Base-by-base conservation (phyloP, 2,329 filamentous ascomycete species). In the Xylaria sp. region DNA sequence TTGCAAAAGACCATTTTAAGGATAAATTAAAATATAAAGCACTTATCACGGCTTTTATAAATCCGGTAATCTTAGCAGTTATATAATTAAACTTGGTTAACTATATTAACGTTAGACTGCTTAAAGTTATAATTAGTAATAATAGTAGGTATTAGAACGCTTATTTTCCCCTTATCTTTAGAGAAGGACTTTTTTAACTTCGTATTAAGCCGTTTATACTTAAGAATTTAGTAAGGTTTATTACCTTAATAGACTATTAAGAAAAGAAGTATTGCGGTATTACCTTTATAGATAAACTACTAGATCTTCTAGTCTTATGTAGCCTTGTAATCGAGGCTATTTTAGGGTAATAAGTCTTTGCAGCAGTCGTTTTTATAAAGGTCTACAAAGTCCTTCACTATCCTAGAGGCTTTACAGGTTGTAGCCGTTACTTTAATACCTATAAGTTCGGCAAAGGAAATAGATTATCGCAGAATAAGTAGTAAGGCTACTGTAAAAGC, bases 271-370 rank as follows among this genome's bases (percentile, higher is more conserved):
- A 50, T 35, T 21, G 2, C 3, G 37, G 37, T 21, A 28, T 50
- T 50, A 25, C 17, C 28, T 50, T 50, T 50, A 50, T 50, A 50
- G 19, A 50, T 17, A n/a, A 50, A 50, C 21, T 50, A n/a, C 9
- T 50, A 37, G 33, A 50, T 50, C 21, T 17, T 47, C n/a, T 14
- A 23, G 14, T 46, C 28, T 25, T 25, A n/a, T n/a, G 23, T 47
- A 45, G 17, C 19, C 33, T n/a, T 47, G 33, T 2, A n/a, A 17
- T 31, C 15, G 15, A 47, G 15, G 4, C 5, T 12, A n/a, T 23
- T 46, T 46, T 23, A 46, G 28, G 28, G 43, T 14, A 46, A 25
- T 17, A 23, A 45, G 19, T 45, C 7, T n/a, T 45, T n/a, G 23
- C 15, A 23, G 5, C 5, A 46, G 43, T 12, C 3, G 23, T 46